phyloP scores from a whole-genome alignment of 768 basidiomycete genomes.

The Amanita fuliginea region DNA sequence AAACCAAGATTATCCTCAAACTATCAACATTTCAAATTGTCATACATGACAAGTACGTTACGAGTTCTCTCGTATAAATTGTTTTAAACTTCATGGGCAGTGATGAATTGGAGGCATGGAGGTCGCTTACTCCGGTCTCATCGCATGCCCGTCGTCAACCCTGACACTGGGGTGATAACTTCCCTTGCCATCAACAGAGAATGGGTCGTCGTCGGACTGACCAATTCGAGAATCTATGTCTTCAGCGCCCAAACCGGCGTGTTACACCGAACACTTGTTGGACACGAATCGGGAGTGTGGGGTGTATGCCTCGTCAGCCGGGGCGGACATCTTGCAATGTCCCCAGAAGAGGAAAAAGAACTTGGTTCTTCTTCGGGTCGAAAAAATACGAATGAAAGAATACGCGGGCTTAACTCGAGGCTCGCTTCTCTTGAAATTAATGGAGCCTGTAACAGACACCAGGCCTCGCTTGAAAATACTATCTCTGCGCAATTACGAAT shows the following conservation, averaged over 20 bases:
- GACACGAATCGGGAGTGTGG: constrained; percentile 91
- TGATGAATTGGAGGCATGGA: constrained; percentile 72
- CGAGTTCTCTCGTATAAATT: constrained; percentile 1
- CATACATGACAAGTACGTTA: constrained; percentile 54
- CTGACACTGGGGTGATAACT: constrained; percentile 65
- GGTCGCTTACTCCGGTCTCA: constrained; percentile 63
- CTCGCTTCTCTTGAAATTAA: constrained; percentile 1
- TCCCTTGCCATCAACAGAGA: constrained; percentile 75
- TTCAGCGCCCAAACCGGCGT: constrained; percentile 75
- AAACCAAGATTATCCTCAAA: constrained; percentile 3
- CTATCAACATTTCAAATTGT: constrained; percentile 50
- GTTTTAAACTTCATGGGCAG: constrained; percentile 22
- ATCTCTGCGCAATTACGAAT: constrained; percentile 31
- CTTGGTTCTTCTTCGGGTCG: neutral
- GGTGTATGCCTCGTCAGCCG: constrained; percentile 69
- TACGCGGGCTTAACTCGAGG: constrained; percentile 1
- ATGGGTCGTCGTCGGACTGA: constrained; percentile 84
- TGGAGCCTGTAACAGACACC: neutral
- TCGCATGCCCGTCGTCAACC: constrained; percentile 29
- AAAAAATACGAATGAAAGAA: constrained; percentile 2
- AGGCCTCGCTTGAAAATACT: constrained; percentile 11
- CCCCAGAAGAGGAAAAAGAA: neutral
- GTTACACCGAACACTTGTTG: constrained; percentile 64
- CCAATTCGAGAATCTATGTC: constrained; percentile 75
- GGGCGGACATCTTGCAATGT: constrained; percentile 28